Evolutionary conservation across 139 green algal species (phyloP).

Genomic region (Marvania coccoides): DNA sequence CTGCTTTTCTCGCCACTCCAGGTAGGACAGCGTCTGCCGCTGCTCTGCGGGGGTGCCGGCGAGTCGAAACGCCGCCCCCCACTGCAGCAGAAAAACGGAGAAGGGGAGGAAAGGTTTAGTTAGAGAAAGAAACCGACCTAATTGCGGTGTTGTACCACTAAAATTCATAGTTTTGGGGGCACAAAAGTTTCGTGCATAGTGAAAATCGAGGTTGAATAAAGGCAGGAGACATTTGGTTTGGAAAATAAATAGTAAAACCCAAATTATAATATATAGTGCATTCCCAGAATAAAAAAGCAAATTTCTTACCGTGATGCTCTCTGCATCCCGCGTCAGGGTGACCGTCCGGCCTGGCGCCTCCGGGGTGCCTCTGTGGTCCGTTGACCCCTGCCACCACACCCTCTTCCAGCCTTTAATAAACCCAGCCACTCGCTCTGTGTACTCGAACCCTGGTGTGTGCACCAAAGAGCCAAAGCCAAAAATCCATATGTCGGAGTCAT

Average conservation of each 20-base stretch:
- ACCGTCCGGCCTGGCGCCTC: constrained; percentile 58
- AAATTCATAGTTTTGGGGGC: too few species aligned
- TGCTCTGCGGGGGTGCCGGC: constrained; percentile 36
- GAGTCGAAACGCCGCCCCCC: constrained; percentile 43
- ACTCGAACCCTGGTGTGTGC: constrained; percentile 31
- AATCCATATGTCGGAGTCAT: constrained; percentile 21
- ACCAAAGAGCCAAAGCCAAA: constrained; percentile 52
- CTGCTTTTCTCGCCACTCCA: constrained; percentile 79
- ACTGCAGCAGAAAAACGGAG: constrained; percentile 16
- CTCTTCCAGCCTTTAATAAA: constrained; percentile 46
- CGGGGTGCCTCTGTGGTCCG: constrained; percentile 31
- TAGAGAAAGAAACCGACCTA: too few species aligned
- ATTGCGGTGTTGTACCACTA: too few species aligned
- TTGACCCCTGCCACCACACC: constrained; percentile 39
- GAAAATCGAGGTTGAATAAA: too few species aligned
- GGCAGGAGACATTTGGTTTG: too few species aligned
- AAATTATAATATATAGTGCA: not conserved
- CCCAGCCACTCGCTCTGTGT: constrained; percentile 7
- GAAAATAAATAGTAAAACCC: too few species aligned
- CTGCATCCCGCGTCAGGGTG: constrained; percentile 36
- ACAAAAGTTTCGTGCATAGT: too few species aligned
- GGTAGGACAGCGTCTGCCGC: constrained; percentile 44
- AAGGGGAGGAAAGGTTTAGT: not conserved
- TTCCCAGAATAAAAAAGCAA: not conserved
- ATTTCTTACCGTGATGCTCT: constrained; percentile 26